Percentiles rank a stretch among this genome's conserved stretches.
Conservation (phyloP, 108 stramenopile genomes). For the Chaetoceros tenuissimus region DNA sequence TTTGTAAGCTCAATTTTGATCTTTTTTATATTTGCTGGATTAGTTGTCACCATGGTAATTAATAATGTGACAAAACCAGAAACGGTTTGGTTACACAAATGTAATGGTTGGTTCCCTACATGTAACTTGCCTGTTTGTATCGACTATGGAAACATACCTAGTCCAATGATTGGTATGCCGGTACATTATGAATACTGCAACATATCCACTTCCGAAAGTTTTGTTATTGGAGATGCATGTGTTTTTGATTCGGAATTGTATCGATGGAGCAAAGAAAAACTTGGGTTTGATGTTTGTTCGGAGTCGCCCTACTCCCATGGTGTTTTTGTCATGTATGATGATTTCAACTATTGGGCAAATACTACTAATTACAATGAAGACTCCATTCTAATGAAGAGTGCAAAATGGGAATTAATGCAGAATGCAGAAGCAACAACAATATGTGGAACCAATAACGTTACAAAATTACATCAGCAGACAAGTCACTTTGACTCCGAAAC, state of each 20-base stretch:
- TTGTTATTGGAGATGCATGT: conserved; percentile 15
- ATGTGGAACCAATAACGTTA: conserved; percentile 23
- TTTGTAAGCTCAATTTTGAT: background rate
- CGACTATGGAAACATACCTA: no score
- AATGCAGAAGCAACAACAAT: conserved; percentile 8
- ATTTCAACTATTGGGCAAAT: conserved; percentile 27
- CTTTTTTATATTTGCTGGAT: background rate
- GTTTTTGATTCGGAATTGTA: conserved; percentile 27
- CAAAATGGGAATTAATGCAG: background rate
- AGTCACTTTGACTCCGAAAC: conserved; percentile 11
- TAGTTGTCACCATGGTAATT: background rate
- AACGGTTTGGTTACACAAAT: conserved; percentile 23
- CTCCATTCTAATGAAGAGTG: background rate
- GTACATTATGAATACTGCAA: no score
- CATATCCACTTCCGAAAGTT: no score
- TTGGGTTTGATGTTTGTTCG: conserved; percentile 28
- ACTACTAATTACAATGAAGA: conserved; percentile 19
- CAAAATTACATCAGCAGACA: conserved; percentile 13
- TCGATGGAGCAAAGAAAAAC: conserved; percentile 12
- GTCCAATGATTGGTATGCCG: no score
- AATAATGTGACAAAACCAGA: conserved; percentile 14
- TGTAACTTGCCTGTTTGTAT: conserved; percentile 27
- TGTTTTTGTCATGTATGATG: conserved; percentile 29
- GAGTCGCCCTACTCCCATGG: conserved; percentile 23
- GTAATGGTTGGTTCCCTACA: conserved; percentile 23